phyloP scores from a whole-genome alignment of 176 grass and related monocot genomes.

The Oryza officinalis region DNA sequence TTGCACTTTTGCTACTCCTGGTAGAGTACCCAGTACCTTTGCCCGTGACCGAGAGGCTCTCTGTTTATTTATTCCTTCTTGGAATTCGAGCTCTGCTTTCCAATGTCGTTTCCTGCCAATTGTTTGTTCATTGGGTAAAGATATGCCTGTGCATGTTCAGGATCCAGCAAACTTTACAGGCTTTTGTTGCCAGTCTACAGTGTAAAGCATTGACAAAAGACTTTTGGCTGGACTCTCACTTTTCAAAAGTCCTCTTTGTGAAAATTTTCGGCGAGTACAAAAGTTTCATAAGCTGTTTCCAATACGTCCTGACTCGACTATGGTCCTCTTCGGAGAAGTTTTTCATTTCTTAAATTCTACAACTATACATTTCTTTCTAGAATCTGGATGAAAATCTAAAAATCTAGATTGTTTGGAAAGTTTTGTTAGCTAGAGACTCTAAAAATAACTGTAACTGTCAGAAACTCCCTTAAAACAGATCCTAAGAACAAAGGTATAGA shows the following conservation, averaged over 20 bases:
- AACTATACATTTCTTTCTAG: too few species aligned
- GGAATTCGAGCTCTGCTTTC: constrained; percentile 15
- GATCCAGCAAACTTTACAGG: constrained; percentile 22
- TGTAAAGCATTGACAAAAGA: constrained; percentile 1
- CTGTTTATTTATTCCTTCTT: background rate
- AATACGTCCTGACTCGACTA: too few species aligned
- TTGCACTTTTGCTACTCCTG: background rate
- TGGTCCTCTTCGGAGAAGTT: too few species aligned
- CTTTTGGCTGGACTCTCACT: background rate
- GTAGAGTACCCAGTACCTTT: background rate
- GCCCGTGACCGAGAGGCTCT: background rate
- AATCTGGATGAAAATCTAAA: too few species aligned
- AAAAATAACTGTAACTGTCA: too few species aligned
- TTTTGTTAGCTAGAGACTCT: too few species aligned
- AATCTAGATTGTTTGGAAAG: too few species aligned
- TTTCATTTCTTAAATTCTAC: too few species aligned
- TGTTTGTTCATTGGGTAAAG: constrained; percentile 30
- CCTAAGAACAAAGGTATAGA: too few species aligned
- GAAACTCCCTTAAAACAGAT: too few species aligned
- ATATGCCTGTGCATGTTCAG: constrained; percentile 18
- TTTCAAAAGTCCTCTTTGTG: constrained; percentile 28
- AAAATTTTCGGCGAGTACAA: background rate
- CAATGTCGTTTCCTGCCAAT: constrained; percentile 13
- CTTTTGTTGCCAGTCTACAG: constrained; percentile 4
- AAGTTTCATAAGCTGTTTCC: background rate